A percentile compares a stretch with the other conserved stretches of the same genome.
Conservation (phyloP, 2,329 filamentous ascomycete species). For the Lizonia empirigonia region DNA sequence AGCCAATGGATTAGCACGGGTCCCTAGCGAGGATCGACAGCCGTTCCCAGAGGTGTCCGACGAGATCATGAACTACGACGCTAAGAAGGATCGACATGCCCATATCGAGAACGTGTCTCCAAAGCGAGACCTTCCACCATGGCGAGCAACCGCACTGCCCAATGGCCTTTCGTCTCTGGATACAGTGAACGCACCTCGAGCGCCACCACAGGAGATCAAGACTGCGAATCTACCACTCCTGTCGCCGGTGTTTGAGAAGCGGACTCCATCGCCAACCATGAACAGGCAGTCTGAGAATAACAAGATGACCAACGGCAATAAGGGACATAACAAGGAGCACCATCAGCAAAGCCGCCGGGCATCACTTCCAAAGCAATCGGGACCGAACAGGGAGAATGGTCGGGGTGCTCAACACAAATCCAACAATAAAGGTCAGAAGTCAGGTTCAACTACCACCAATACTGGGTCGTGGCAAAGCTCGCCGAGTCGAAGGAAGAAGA, state of each 20-base stretch:
- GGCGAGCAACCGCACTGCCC: conserved; percentile 34
- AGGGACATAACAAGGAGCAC: conserved; percentile 37
- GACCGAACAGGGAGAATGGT: conserved; percentile 31
- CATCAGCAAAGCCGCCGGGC: conserved; percentile 36
- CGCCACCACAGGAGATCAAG: conserved; percentile 44
- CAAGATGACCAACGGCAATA: conserved; percentile 39
- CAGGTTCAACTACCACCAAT: conserved; percentile 19
- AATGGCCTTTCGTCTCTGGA: conserved; percentile 44
- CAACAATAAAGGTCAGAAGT: conserved; percentile 35
- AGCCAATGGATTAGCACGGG: conserved; percentile 28
- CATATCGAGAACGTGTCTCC: conserved; percentile 38
- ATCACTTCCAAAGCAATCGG: conserved; percentile 31
- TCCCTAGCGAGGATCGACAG: conserved; percentile 35
- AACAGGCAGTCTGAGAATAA: conserved; percentile 49
- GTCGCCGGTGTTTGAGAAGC: conserved; percentile 75
- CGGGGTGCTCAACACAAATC: conserved; percentile 34
- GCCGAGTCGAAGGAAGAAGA: conserved; percentile 33
- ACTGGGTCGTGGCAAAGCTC: conserved; percentile 30
- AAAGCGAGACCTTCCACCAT: conserved; percentile 36
- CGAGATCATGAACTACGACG: conserved; percentile 36
- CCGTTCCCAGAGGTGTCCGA: conserved; percentile 36
- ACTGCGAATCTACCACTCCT: conserved; percentile 56
- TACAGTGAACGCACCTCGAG: conserved; percentile 53
- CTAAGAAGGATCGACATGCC: conserved; percentile 30
- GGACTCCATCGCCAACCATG: conserved; percentile 71